Percentiles rank a stretch among this genome's conserved stretches.
phyloP scores from a whole-genome alignment of 108 stramenopile genomes.

The Cyclotella distinguenda region DNA sequence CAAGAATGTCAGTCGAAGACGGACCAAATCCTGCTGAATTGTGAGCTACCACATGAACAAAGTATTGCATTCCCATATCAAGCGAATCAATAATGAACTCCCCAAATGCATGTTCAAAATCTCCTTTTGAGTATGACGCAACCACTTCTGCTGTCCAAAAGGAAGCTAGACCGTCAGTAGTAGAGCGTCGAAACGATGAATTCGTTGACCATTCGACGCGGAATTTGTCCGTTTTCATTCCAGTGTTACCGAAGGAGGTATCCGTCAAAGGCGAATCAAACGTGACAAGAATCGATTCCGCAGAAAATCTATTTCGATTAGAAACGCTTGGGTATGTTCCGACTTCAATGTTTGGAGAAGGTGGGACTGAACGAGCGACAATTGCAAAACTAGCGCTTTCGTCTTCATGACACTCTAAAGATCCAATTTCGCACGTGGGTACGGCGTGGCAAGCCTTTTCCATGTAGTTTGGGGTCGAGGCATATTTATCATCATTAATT shows the following conservation, averaged over 20 bases:
- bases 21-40: conserved; percentile 60
- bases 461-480: conserved; percentile 25
- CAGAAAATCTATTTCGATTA: conserved; percentile 43
- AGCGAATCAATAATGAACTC: conserved; percentile 56
- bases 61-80: conserved; percentile 64
- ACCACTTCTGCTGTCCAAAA: conserved; percentile 34
- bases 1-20: conserved; percentile 34
- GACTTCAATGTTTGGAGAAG: conserved; percentile 26
- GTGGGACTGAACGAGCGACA: conserved; percentile 43
- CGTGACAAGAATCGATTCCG: conserved; percentile 34
- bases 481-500: conserved; percentile 15
- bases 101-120: conserved; percentile 30
- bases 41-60: conserved; percentile 63
- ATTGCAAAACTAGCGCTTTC: conserved; percentile 36
- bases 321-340: conserved; percentile 45
- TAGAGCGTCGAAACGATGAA: conserved; percentile 13
- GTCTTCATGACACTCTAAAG: conserved; percentile 38
- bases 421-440: conserved; percentile 44
- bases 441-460: conserved; percentile 43
- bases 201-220: conserved; percentile 84
- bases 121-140: conserved; percentile 31
- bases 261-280: conserved; percentile 28
- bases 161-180: conserved; percentile 1
- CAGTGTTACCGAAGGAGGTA: conserved; percentile 41
- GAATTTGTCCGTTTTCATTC: conserved; percentile 68